Conservation (phyloP, 2,329 filamentous ascomycete genomes). For the Aspergillus sp. region DNA sequence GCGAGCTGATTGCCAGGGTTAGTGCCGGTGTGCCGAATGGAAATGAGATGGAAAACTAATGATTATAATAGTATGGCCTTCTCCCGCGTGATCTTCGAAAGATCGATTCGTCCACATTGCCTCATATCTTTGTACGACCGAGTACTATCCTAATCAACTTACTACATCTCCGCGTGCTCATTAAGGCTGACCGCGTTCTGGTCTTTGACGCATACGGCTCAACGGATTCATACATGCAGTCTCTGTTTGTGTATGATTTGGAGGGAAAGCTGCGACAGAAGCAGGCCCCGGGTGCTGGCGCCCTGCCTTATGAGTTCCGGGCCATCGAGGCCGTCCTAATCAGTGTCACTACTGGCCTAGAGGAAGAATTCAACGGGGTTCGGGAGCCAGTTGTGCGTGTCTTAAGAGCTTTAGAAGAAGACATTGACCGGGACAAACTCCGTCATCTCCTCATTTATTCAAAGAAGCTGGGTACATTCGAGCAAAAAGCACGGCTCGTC, state of each 20-base stretch:
- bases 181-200: constrained; percentile 90
- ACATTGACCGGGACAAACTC: constrained; percentile 93
- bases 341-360: constrained; percentile 85
- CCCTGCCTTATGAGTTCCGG: constrained; percentile 90
- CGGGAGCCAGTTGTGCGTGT: constrained; percentile 89
- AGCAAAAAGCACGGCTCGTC: constrained; percentile 93
- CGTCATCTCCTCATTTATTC: constrained; percentile 88
- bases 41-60: not conserved
- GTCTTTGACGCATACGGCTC: constrained; percentile 96
- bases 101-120: constrained; percentile 93
- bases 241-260: constrained; percentile 95
- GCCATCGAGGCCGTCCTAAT: constrained; percentile 94
- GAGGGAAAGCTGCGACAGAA: constrained; percentile 90
- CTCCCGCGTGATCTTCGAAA: constrained; percentile 94
- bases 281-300: constrained; percentile 50
- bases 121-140: constrained; percentile 90
- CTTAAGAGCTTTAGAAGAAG: constrained; percentile 86
- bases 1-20: constrained; percentile 91
- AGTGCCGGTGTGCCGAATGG: constrained; percentile 16
- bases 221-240: constrained; percentile 91
- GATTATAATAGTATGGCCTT: constrained; percentile 69
- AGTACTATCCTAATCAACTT: constrained; percentile 93
- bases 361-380: constrained; percentile 92
- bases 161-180: constrained; percentile 91
- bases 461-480: constrained; percentile 93